phyloP scores from a whole-genome alignment of 495 filamentous ascomycete genomes.

The Penicillium coffeae region DNA sequence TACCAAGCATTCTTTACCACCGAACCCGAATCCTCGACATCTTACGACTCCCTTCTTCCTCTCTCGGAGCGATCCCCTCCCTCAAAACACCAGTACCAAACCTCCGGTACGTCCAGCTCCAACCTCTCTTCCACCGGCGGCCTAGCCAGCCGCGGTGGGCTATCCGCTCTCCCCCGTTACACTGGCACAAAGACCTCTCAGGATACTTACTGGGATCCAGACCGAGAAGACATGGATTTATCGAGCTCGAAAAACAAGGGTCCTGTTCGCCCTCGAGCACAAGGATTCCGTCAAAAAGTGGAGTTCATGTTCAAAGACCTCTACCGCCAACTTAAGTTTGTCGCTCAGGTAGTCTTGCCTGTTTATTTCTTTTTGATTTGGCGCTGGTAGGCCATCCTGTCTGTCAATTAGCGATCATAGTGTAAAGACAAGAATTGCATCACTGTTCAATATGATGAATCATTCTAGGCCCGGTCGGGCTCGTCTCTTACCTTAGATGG shows the following conservation, averaged over 20 bases:
- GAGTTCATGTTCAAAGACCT: constrained; percentile 22
- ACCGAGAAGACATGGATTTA: constrained; percentile 17
- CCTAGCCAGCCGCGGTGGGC: constrained; percentile 31
- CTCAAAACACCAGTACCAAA: constrained; percentile 22
- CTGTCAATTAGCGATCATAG: constrained; percentile 17
- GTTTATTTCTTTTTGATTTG: constrained; percentile 53
- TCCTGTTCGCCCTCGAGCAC: constrained; percentile 9
- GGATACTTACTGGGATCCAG: constrained; percentile 25
- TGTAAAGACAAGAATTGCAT: constrained; percentile 8
- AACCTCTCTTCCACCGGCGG: constrained; percentile 27
- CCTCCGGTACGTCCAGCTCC: constrained; percentile 39
- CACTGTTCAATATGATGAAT: neutral
- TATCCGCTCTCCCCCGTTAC: constrained; percentile 23
- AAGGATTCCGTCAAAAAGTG: constrained; percentile 9
- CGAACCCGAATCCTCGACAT: constrained; percentile 7
- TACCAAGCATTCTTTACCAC: constrained; percentile 35
- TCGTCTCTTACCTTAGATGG: no score
- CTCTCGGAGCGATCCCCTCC: constrained; percentile 25
- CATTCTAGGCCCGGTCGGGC: neutral
- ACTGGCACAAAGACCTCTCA: constrained; percentile 17
- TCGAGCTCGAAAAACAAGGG: constrained; percentile 24
- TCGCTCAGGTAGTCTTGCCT: constrained; percentile 41
- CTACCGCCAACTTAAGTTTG: constrained; percentile 27
- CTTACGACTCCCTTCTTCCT: constrained; percentile 30
- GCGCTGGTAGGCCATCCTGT: constrained; percentile 40